phyloP scores from a whole-genome alignment of 148 eudicot genomes.

The Heliosperma pusillum region DNA sequence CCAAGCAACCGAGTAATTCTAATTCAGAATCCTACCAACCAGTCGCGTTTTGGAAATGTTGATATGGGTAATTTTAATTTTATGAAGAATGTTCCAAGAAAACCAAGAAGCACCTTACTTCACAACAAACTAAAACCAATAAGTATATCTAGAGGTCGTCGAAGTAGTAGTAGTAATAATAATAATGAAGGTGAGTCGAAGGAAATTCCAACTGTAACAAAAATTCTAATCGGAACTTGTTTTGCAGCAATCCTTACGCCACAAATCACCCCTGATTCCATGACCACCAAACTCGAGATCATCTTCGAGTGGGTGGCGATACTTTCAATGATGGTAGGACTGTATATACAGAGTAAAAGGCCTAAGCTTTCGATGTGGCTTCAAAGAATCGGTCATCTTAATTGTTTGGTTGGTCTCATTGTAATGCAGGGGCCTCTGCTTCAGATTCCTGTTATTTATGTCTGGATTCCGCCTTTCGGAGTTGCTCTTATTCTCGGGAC shows the following conservation, averaged over 20 bases:
- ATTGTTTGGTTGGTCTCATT: neutral
- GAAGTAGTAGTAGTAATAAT: too few relatives aligned
- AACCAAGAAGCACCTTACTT: too few relatives aligned
- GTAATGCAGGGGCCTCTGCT: neutral
- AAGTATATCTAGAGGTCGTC: too few relatives aligned
- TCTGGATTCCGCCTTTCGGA: neutral
- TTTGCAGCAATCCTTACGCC: neutral
- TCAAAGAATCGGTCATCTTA: slow-evolving; percentile 4
- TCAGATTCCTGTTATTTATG: neutral
- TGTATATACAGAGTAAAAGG: neutral
- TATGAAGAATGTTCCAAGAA: too few relatives aligned
- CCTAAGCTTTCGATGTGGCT: neutral
- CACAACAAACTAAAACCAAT: too few relatives aligned
- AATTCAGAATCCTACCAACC: too few relatives aligned
- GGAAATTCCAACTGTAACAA: neutral
- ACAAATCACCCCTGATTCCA: neutral
- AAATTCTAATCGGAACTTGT: neutral
- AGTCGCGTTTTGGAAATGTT: too few relatives aligned
- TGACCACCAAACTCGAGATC: neutral
- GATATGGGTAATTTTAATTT: too few relatives aligned
- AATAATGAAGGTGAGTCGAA: neutral
- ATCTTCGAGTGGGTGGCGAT: neutral
- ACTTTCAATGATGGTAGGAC: neutral
- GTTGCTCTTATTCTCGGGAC: neutral
- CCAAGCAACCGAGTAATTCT: too few relatives aligned